Percentiles rank a stretch among this genome's conserved stretches.
These are phyloP conservation scores for Umbilicus rupestris DNA, from an alignment of 164 flowering plant species.

Conservation along the genomic window DNA sequence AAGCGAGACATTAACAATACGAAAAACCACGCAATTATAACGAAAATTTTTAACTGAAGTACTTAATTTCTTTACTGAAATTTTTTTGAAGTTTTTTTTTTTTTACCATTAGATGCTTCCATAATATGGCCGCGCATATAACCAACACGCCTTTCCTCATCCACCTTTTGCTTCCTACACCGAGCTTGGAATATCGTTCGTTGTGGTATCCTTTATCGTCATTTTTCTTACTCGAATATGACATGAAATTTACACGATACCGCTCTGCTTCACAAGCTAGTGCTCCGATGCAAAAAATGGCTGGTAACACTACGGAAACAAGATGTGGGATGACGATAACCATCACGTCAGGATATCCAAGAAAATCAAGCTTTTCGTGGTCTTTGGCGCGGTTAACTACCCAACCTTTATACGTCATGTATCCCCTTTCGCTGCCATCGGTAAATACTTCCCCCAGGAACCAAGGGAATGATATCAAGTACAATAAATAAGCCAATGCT, in stretches of 20 bases:
- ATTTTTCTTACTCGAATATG: slow-evolving; percentile 61
- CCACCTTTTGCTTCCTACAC: slow-evolving; percentile 30
- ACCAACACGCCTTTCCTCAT: slow-evolving; percentile 46
- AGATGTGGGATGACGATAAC: slow-evolving; percentile 77
- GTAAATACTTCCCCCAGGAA: slow-evolving; percentile 60
- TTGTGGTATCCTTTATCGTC: slow-evolving; percentile 33
- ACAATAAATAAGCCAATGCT: slow-evolving; percentile 40
- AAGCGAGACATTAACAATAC: background rate
- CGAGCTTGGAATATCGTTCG: slow-evolving; percentile 12
- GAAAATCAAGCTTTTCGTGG: slow-evolving; percentile 20
- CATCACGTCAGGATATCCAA: slow-evolving; percentile 87
- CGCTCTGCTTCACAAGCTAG: slow-evolving; percentile 55
- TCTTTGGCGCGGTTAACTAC: slow-evolving; percentile 20
- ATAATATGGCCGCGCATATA: slow-evolving; percentile 39
- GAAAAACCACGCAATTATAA: background rate
- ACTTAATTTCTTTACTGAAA: no score
- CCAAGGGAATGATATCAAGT: slow-evolving; percentile 76
- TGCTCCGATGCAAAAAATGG: slow-evolving; percentile 35
- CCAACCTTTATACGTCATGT: slow-evolving; percentile 91
- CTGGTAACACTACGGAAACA: slow-evolving; percentile 50
- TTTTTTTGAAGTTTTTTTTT: no score
- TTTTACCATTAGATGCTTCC: slow-evolving; percentile 82
- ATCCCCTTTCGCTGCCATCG: slow-evolving; percentile 37
- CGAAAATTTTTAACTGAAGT: background rate
- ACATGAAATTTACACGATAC: slow-evolving; percentile 29